Evolutionary conservation across 768 basidiomycete species (phyloP), one percentile per base, ranked within the genome.

Genomic region (Pholiota conissans): DNA sequence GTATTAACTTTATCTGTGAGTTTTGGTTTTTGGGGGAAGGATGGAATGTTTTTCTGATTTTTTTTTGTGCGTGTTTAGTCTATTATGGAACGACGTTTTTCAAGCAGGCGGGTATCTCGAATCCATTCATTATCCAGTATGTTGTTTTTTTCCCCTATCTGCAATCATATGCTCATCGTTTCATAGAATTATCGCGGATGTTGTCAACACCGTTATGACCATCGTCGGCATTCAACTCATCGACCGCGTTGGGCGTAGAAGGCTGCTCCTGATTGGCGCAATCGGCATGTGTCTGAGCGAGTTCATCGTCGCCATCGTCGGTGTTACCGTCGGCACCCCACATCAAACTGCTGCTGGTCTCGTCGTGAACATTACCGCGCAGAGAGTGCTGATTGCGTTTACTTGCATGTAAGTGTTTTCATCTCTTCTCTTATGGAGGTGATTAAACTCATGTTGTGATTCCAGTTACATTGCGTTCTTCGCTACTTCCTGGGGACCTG

Each of bases 251-350:
- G 93, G 93, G 56, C 90, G 93, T 63, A 84, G 93, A 53, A 79
- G 81, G 28, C 81, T 95, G 50, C 82, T 93, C 49, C 76, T 92
- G 68, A 82, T 84, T 61, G 93, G 93, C 63, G 91, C 93, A 29
- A 67, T 79, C 52, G 86, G 87, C 60, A 94, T 94, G 93, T 79
- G 84, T 62, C 59, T 93, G 67, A 92, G 90, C 78, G 89, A 94
- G 73, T 93, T 79, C 78, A 81, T 93, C 67, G 80, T 91, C 61
- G 68, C 76, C 13, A 71, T 82, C 32, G 83, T 76, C 35, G 72
- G 73, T 60, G 72, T 74, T 35, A 73, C 74, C 2, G 71, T 65
- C 71, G 66, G 30, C 55, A 63, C 29, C 50, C 61, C 35, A 32
- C 55, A 46, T 14, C 27, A 14, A 7, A 57, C 54, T n/a, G 30